A percentile compares a stretch with the other conserved stretches of the same genome.
Evolutionary conservation across 2,329 filamentous ascomycete species (phyloP).

Genomic region (Rhynchosporium secalis): DNA sequence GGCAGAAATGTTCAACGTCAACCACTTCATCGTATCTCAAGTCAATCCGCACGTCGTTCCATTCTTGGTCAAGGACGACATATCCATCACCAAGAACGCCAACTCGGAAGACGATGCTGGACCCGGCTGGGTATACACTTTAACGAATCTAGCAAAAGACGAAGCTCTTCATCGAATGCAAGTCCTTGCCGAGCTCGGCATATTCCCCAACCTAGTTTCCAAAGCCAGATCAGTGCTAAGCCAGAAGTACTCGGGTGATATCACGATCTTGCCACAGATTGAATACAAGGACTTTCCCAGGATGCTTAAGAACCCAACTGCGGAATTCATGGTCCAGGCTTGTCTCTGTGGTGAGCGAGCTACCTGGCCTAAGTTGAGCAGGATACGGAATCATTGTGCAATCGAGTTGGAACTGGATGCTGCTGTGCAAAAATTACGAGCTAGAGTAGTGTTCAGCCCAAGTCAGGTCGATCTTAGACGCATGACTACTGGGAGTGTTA

Average conservation of each 20-base stretch:
- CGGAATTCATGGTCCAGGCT: slow-evolving; percentile 81
- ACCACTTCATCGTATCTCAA: slow-evolving; percentile 96
- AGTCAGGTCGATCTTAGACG: slow-evolving; percentile 39
- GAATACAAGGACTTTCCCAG: slow-evolving; percentile 70
- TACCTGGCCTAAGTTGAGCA: slow-evolving; percentile 86
- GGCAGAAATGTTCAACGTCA: slow-evolving; percentile 96
- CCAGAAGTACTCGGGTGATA: slow-evolving; percentile 92
- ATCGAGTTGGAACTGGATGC: slow-evolving; percentile 83
- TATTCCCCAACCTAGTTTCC: slow-evolving; percentile 76
- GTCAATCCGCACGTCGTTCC: slow-evolving; percentile 93
- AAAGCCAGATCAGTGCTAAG: slow-evolving; percentile 80
- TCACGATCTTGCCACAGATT: slow-evolving; percentile 86
- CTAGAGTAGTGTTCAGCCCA: slow-evolving; percentile 52
- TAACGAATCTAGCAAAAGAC: slow-evolving; percentile 73
- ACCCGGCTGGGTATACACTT: slow-evolving; percentile 59
- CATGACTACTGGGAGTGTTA: slow-evolving; percentile 31
- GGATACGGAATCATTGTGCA: slow-evolving; percentile 82
- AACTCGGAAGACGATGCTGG: slow-evolving; percentile 35
- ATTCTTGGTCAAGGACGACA: slow-evolving; percentile 75
- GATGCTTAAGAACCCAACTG: slow-evolving; percentile 79
- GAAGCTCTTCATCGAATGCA: slow-evolving; percentile 81
- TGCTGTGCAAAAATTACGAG: slow-evolving; percentile 68
- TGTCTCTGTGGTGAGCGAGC: slow-evolving; percentile 78
- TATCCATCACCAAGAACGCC: slow-evolving; percentile 44
- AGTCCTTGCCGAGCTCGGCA: slow-evolving; percentile 74